These are phyloP conservation scores for Nothophytophthora sp. DNA, from an alignment of 352 stramenopile species.

Conservation along the genomic window DNA sequence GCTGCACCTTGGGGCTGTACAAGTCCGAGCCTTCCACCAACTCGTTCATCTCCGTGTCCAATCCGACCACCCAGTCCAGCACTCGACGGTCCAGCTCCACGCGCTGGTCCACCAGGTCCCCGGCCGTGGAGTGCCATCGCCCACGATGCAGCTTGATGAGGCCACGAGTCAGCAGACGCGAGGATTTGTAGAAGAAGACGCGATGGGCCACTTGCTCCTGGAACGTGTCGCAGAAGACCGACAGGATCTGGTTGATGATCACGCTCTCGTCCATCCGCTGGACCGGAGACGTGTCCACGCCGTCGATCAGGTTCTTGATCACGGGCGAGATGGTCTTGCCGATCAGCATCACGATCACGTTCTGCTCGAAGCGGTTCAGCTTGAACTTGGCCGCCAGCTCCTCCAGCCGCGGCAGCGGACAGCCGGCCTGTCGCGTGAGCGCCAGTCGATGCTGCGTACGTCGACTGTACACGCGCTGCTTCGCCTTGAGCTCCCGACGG, in stretches of 20 bases:
- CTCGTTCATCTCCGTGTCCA: conserved; percentile 91
- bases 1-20: conserved; percentile 81
- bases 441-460: conserved; percentile 62
- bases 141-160: conserved; percentile 83
- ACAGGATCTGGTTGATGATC: conserved; percentile 90
- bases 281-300: conserved; percentile 80
- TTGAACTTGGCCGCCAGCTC: conserved; percentile 79
- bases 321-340: conserved; percentile 90
- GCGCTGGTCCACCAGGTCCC: conserved; percentile 87
- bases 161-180: conserved; percentile 65
- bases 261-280: conserved; percentile 90
- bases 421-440: conserved; percentile 61
- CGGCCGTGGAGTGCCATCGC: conserved; percentile 80
- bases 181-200: conserved; percentile 91
- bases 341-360: conserved; percentile 91
- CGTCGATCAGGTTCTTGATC: conserved; percentile 88
- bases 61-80: conserved; percentile 85
- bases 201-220: conserved; percentile 86
- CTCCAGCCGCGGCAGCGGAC: conserved; percentile 69
- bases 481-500: conserved; percentile 82
- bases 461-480: conserved; percentile 80
- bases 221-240: conserved; percentile 89
- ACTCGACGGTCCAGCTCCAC: conserved; percentile 87
- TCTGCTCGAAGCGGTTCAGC: conserved; percentile 87
- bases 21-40: conserved; percentile 88